Evolutionary conservation across 78 protist species (phyloP).

Genomic region (Abeoforma whisleri): DNA sequence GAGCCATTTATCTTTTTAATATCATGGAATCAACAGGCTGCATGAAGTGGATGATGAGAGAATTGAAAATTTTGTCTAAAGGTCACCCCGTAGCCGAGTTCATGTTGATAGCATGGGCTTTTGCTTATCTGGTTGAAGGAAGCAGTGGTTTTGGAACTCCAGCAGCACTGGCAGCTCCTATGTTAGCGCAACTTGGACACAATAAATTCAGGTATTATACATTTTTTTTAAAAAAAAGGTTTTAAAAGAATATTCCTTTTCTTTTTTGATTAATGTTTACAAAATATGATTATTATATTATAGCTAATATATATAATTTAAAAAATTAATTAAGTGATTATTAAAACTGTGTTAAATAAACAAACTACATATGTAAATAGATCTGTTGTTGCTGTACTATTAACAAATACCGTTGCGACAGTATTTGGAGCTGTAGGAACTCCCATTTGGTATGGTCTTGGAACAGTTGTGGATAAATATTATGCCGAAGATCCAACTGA

Average conservation of each 20-base stretch:
- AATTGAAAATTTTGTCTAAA: slow-evolving; percentile 18
- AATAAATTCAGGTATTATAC: no score
- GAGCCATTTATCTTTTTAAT: slow-evolving; percentile 32
- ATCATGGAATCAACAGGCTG: slow-evolving; percentile 28
- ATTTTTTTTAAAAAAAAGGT: no score
- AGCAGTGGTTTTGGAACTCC: slow-evolving; percentile 42
- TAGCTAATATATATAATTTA: no score
- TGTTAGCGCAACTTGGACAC: slow-evolving; percentile 40
- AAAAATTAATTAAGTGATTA: no score
- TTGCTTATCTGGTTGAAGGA: slow-evolving; percentile 42
- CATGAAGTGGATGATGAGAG: slow-evolving; percentile 41
- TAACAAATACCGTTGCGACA: slow-evolving; percentile 39
- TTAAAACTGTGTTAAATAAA: no score
- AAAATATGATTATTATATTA: no score
- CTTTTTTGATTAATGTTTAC: no score
- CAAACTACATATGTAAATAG: no score
- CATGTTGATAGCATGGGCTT: slow-evolving; percentile 27
- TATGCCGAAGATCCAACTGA: background rate
- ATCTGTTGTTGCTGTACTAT: slow-evolving; percentile 27
- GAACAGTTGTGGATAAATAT: slow-evolving; percentile 22
- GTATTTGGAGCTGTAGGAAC: slow-evolving; percentile 44
- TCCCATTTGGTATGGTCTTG: slow-evolving; percentile 42
- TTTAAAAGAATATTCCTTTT: no score
- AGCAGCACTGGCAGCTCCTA: slow-evolving; percentile 38
- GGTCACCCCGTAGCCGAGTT: slow-evolving; percentile 41